A percentile compares a stretch with the other conserved stretches of the same genome.
Conservation (phyloP, 768 basidiomycete species). For the Boletus patriciae region DNA sequence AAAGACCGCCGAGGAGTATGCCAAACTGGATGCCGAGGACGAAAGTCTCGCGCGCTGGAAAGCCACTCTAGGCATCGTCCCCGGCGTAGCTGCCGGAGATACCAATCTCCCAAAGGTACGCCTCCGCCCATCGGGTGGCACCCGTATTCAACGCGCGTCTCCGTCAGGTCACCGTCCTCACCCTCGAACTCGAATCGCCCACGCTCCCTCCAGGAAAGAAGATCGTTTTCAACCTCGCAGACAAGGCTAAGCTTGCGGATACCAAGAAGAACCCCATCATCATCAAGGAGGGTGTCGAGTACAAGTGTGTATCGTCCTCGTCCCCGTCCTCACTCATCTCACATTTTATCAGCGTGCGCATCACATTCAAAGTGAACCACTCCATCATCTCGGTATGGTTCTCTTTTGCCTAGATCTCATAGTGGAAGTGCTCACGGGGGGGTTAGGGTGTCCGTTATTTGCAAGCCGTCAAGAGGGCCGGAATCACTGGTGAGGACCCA, state of each 20-base stretch:
- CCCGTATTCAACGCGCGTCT: slow-evolving; percentile 23
- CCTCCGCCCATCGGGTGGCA: slow-evolving; percentile 9
- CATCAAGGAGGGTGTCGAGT: slow-evolving; percentile 87
- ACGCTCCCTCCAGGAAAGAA: slow-evolving; percentile 61
- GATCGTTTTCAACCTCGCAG: slow-evolving; percentile 66
- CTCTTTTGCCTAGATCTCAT: neutral
- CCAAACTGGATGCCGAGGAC: slow-evolving; percentile 83
- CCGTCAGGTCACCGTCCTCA: slow-evolving; percentile 63
- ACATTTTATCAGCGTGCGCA: slow-evolving; percentile 57
- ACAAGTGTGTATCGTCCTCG: slow-evolving; percentile 54
- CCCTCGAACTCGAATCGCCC: slow-evolving; percentile 77
- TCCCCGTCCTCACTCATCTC: neutral
- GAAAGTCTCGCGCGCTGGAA: slow-evolving; percentile 97
- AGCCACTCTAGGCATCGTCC: slow-evolving; percentile 82
- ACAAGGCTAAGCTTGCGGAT: slow-evolving; percentile 43
- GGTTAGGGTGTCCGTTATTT: slow-evolving; percentile 80
- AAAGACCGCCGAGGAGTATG: slow-evolving; percentile 80
- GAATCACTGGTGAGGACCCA: slow-evolving; percentile 60
- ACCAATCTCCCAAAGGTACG: slow-evolving; percentile 66
- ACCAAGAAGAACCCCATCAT: slow-evolving; percentile 75
- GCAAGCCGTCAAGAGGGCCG: slow-evolving; percentile 82
- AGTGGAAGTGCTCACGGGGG: slow-evolving; percentile 9
- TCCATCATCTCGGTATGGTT: slow-evolving; percentile 75
- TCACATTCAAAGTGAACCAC: slow-evolving; percentile 85
- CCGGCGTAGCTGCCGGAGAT: slow-evolving; percentile 41